phyloP scores from a whole-genome alignment of 805 yeast species.

The Starmerella asiatica region DNA sequence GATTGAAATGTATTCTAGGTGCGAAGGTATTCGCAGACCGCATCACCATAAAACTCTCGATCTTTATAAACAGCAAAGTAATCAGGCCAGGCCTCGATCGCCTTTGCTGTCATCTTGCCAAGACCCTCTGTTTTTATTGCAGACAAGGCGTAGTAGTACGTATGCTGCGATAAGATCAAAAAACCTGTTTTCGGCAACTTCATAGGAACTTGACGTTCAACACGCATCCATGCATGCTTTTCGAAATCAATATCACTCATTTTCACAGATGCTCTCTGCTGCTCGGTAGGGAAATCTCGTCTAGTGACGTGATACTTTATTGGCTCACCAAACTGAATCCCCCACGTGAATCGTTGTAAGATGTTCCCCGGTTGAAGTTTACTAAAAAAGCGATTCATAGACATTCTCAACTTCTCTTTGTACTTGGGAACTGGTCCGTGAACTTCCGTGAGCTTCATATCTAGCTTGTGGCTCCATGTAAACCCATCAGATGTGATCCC shows the following conservation, averaged over 20 bases:
- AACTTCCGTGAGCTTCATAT: conserved; percentile 43
- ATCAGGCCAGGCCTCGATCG: conserved; percentile 35
- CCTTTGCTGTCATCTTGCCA: conserved; percentile 41
- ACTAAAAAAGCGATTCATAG: conserved; percentile 58
- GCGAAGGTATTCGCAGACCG: conserved; percentile 9
- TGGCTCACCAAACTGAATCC: conserved; percentile 36
- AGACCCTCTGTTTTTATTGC: conserved; percentile 35
- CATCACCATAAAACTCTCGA: conserved; percentile 12
- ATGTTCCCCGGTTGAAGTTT: conserved; percentile 40
- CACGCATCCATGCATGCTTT: conserved; percentile 37
- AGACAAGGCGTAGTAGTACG: conserved; percentile 41
- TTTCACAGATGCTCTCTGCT: conserved; percentile 3
- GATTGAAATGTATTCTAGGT: neutral
- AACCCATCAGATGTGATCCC: conserved; percentile 64
- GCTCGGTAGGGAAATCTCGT: conserved; percentile 31
- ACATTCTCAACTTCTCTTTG: conserved; percentile 37
- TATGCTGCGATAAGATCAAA: conserved; percentile 40
- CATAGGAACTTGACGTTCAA: conserved; percentile 45
- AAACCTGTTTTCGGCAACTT: conserved; percentile 38
- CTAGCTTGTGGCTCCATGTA: conserved; percentile 42
- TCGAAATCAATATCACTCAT: conserved; percentile 27
- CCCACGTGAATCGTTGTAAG: conserved; percentile 58
- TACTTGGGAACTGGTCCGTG: conserved; percentile 69
- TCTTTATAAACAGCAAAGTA: conserved; percentile 15
- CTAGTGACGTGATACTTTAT: conserved; percentile 35